phyloP scores from a whole-genome alignment of 2,329 filamentous ascomycete species.

The Geosmithia flava region DNA sequence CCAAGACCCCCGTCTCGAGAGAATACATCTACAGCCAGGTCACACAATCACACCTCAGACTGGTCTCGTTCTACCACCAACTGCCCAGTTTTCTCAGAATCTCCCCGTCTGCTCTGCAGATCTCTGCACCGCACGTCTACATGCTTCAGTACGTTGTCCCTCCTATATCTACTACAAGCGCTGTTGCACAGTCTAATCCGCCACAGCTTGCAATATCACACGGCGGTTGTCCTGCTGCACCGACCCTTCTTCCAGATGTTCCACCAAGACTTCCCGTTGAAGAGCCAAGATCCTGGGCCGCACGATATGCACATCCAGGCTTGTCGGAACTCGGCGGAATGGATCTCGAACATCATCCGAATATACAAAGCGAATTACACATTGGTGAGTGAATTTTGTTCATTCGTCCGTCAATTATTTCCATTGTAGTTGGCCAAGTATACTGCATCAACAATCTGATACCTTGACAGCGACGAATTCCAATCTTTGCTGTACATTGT shows the following conservation, averaged over 20 bases:
- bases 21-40: slow-evolving; percentile 3
- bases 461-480: not conserved
- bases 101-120: slow-evolving; percentile 4
- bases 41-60: slow-evolving; percentile 6
- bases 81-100: slow-evolving; percentile 4
- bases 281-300: not conserved
- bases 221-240: slow-evolving; percentile 9
- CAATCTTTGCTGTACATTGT: not conserved
- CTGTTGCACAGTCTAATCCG: no score
- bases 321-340: slow-evolving; percentile 9
- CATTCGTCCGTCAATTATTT: no score
- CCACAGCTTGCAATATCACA: slow-evolving; percentile 10
- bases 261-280: not conserved
- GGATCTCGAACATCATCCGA: slow-evolving; percentile 8
- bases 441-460: no score
- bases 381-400: slow-evolving; percentile 7
- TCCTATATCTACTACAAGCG: not conserved
- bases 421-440: no score
- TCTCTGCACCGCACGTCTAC: slow-evolving; percentile 8
- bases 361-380: slow-evolving; percentile 10
- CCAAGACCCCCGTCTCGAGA: no score
- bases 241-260: slow-evolving; percentile 6
- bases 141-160: slow-evolving; percentile 8
- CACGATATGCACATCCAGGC: slow-evolving; percentile 4
- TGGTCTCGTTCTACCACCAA: slow-evolving; percentile 6